phyloP scores from a whole-genome alignment of 1,139 yeast genomes.

The Kodamaea plutei region DNA sequence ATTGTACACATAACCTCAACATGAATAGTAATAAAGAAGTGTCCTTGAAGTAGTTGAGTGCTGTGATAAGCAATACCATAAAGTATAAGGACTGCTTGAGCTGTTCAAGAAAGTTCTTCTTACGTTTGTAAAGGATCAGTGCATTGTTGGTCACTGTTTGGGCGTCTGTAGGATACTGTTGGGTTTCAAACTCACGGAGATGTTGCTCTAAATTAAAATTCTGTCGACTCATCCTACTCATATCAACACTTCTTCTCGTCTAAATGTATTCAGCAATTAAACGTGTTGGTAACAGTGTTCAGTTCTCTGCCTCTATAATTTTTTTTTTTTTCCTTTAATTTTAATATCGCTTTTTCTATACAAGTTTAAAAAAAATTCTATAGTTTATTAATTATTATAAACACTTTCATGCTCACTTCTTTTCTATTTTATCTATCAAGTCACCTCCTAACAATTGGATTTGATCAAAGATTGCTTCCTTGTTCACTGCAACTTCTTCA shows the following conservation, averaged over 20 bases:
- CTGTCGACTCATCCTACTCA: neutral
- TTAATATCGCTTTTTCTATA: too few species aligned
- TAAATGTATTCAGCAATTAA: too few species aligned
- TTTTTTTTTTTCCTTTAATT: too few species aligned
- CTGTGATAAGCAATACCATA: slow-evolving; percentile 29
- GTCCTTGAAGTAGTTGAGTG: slow-evolving; percentile 34
- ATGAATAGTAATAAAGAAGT: slow-evolving; percentile 27
- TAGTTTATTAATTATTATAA: too few species aligned
- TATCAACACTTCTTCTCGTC: too few species aligned
- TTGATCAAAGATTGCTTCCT: slow-evolving; percentile 70
- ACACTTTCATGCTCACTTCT: too few species aligned
- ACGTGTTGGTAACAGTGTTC: too few species aligned
- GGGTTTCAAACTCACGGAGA: slow-evolving; percentile 28
- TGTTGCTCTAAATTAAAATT: slow-evolving; percentile 15
- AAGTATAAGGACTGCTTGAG: slow-evolving; percentile 27
- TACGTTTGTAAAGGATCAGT: slow-evolving; percentile 35
- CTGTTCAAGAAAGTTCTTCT: slow-evolving; percentile 35
- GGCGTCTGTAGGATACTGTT: slow-evolving; percentile 34
- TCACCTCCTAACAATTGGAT: slow-evolving; percentile 77
- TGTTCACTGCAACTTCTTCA: slow-evolving; percentile 60
- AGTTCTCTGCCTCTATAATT: too few species aligned
- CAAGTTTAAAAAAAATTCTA: too few species aligned
- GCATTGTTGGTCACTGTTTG: slow-evolving; percentile 36
- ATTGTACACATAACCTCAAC: slow-evolving; percentile 26
- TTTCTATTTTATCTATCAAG: slow-evolving; percentile 28